Evolutionary conservation across 495 filamentous ascomycete genomes (phyloP).

Genomic region (Hypoxylon crocopeplum): DNA sequence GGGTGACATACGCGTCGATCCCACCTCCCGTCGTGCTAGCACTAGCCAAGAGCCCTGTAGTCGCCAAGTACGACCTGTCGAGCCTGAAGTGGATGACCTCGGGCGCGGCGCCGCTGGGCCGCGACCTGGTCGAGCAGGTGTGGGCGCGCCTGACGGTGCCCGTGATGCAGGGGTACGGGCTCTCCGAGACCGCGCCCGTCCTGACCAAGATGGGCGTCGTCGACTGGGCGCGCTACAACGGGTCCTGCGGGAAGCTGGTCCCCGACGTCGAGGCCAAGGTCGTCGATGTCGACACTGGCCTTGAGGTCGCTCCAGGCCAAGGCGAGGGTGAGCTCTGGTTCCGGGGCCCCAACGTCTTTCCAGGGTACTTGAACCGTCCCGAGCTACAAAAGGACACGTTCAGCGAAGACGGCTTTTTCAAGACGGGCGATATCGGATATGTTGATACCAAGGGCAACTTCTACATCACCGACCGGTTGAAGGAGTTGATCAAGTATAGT

Average conservation of each 20-base stretch:
- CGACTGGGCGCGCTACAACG: conserved; percentile 78
- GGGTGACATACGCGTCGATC: conserved; percentile 79
- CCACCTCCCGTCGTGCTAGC: conserved; percentile 86
- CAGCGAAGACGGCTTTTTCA: conserved; percentile 79
- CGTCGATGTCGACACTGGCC: conserved; percentile 59
- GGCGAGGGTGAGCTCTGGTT: conserved; percentile 74
- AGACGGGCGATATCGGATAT: conserved; percentile 76
- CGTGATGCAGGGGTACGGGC: conserved; percentile 67
- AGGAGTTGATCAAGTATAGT: conserved; percentile 90
- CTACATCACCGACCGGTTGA: conserved; percentile 79
- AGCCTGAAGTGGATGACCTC: conserved; percentile 84
- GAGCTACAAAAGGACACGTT: conserved; percentile 69
- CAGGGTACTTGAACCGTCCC: conserved; percentile 76
- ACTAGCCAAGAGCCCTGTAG: conserved; percentile 77
- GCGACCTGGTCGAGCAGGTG: conserved; percentile 80
- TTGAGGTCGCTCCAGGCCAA: conserved; percentile 40
- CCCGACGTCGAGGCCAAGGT: conserved; percentile 87
- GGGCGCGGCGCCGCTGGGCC: conserved; percentile 86
- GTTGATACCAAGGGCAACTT: conserved; percentile 63
- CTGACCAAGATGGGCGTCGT: conserved; percentile 69
- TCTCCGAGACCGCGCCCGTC: conserved; percentile 61
- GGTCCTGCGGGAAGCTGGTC: conserved; percentile 79
- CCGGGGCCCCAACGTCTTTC: conserved; percentile 78
- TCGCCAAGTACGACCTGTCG: conserved; percentile 80
- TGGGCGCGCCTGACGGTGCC: conserved; percentile 76